Conservation (phyloP, 139 green algal genomes). For the Micromonas commoda region DNA sequence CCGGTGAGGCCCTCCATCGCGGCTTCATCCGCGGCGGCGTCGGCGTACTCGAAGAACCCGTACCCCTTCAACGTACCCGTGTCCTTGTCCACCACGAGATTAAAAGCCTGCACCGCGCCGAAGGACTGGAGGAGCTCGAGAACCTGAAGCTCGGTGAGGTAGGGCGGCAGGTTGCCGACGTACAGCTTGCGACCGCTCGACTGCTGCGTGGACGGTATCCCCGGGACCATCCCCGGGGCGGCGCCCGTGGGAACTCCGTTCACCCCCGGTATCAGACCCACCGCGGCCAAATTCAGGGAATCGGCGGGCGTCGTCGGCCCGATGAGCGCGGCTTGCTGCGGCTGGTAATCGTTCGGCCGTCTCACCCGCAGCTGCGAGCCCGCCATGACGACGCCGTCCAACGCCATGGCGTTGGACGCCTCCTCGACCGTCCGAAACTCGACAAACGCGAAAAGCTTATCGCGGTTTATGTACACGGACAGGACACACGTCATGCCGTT, state of each 20-base stretch:
- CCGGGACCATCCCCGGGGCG: not conserved
- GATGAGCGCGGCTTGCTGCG: constrained; percentile 63
- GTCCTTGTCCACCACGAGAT: constrained; percentile 88
- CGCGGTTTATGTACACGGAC: constrained; percentile 97
- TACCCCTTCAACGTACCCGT: constrained; percentile 91
- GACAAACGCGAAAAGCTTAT: constrained; percentile 97
- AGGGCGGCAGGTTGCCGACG: constrained; percentile 93
- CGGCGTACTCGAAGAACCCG: constrained; percentile 86
- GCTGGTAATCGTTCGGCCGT: constrained; percentile 97
- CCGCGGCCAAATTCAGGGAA: constrained; percentile 88
- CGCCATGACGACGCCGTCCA: constrained; percentile 95
- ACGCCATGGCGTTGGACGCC: constrained; percentile 81
- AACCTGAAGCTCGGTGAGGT: constrained; percentile 88
- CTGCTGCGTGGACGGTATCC: constrained; percentile 1
- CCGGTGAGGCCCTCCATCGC: constrained; percentile 83
- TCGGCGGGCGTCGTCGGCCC: constrained; percentile 75
- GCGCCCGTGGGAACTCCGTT: too few relatives aligned
- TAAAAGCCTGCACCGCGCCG: constrained; percentile 65
- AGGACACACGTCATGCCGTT: constrained; percentile 67
- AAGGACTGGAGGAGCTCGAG: constrained; percentile 88
- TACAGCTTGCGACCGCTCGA: constrained; percentile 75
- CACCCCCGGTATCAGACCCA: constrained; percentile 56
- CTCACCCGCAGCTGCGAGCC: constrained; percentile 82
- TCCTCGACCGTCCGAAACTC: constrained; percentile 87
- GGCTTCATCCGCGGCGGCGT: constrained; percentile 59